Evolutionary conservation across 345 rosid genomes (phyloP).

Genomic region (Eucalyptus pumila): DNA sequence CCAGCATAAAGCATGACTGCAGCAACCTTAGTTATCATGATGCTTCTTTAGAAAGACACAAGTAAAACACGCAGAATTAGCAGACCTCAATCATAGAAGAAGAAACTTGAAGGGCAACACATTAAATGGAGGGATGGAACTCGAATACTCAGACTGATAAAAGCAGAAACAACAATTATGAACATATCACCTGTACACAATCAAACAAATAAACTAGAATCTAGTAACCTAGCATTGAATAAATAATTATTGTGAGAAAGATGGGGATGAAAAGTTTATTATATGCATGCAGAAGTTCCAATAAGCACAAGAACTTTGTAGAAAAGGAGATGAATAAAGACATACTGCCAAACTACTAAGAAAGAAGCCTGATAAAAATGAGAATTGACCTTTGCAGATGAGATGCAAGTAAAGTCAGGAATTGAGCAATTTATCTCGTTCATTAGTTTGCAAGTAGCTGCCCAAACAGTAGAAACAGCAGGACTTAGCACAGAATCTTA

Average conservation of each 20-base stretch:
- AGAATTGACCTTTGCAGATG: slow-evolving; percentile 70
- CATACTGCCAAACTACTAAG: background rate
- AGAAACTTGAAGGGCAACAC: background rate
- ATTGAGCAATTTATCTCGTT: slow-evolving; percentile 62
- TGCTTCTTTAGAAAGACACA: background rate
- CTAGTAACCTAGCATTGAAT: background rate
- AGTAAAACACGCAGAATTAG: background rate
- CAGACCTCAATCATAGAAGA: background rate
- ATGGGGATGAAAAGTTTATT: background rate
- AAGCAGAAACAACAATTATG: background rate
- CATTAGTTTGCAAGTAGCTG: slow-evolving; percentile 90
- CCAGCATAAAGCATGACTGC: background rate
- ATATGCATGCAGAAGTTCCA: background rate
- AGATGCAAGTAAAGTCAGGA: slow-evolving; percentile 85
- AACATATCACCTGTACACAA: background rate
- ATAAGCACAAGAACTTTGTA: background rate
- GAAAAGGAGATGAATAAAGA: background rate
- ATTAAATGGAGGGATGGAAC: background rate
- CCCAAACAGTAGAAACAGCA: background rate
- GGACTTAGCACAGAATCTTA: background rate
- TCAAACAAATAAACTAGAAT: background rate
- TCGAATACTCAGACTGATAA: background rate
- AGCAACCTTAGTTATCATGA: background rate
- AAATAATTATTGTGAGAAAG: background rate
- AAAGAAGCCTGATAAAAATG: background rate